Evolutionary conservation across 768 basidiomycete species (phyloP).

Genomic region (Podaxis sp.): DNA sequence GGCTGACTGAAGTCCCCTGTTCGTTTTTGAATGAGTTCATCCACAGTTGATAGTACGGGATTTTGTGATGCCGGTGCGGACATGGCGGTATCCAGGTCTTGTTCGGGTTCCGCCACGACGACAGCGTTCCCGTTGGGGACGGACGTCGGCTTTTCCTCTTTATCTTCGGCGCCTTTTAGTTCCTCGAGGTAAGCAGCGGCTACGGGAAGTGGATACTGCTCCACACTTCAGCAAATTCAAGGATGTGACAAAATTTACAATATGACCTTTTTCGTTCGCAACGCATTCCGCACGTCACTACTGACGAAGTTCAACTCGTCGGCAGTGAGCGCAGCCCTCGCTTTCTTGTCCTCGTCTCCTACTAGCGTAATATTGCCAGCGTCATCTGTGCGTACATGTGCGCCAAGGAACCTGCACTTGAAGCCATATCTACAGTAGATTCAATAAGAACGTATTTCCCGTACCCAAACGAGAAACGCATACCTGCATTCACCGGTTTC

Average conservation of each 20-base stretch:
- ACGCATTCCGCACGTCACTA: constrained; percentile 54
- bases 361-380: constrained; percentile 44
- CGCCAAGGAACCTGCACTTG: constrained; percentile 89
- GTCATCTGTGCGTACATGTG: constrained; percentile 57
- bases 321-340: constrained; percentile 40
- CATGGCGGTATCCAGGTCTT: constrained; percentile 29
- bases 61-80: constrained; percentile 8
- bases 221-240: neutral
- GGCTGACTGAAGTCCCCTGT: constrained; percentile 36
- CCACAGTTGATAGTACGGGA: constrained; percentile 7
- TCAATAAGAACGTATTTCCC: neutral
- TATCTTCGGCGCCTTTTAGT: constrained; percentile 28
- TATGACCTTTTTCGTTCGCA: constrained; percentile 70
- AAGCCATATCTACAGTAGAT: constrained; percentile 58
- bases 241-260: neutral
- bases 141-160: constrained; percentile 24
- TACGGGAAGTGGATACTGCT: constrained; percentile 17
- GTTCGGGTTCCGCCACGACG: constrained; percentile 40
- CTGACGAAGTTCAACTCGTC: constrained; percentile 72
- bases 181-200: constrained; percentile 37
- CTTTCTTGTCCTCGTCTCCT: constrained; percentile 61
- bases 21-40: constrained; percentile 30
- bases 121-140: constrained; percentile 24
- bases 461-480: constrained; percentile 6
- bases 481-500: constrained; percentile 74